phyloP scores from a whole-genome alignment of 345 rosid species.

The Odontarrhena argentea region DNA sequence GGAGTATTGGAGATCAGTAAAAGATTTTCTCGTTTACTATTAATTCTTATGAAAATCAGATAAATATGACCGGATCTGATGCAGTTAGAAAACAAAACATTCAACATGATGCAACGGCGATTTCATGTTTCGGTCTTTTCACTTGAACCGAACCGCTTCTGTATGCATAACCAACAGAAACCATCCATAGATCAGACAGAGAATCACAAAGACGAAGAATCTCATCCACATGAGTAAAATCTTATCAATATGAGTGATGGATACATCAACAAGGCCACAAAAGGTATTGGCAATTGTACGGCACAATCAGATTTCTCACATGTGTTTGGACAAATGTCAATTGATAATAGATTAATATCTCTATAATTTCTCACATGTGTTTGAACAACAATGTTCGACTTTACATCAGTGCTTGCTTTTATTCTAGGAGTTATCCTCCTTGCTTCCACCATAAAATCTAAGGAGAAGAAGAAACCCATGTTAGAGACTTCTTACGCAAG shows the following conservation, averaged over 20 bases:
- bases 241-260: no score
- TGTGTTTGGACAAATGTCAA: no score
- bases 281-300: no score
- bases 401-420: slow-evolving; percentile 2
- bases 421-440: slow-evolving; percentile 13
- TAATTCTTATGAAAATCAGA: neutral
- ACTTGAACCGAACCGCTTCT: neutral
- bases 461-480: neutral
- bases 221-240: no score
- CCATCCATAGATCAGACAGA: no score
- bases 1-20: neutral
- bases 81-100: neutral
- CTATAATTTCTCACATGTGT: no score
- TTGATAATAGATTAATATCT: no score
- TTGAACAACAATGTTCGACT: slow-evolving; percentile 19
- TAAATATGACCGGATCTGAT: neutral
- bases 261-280: no score
- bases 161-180: neutral
- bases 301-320: no score
- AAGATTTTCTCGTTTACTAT: no score
- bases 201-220: no score
- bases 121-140: neutral
- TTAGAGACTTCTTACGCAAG: neutral
- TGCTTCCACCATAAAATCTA: slow-evolving; percentile 12
- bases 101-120: neutral